These are phyloP conservation scores for Trebouxia sp. DNA, from an alignment of 139 green algal species.

Conservation along the genomic window DNA sequence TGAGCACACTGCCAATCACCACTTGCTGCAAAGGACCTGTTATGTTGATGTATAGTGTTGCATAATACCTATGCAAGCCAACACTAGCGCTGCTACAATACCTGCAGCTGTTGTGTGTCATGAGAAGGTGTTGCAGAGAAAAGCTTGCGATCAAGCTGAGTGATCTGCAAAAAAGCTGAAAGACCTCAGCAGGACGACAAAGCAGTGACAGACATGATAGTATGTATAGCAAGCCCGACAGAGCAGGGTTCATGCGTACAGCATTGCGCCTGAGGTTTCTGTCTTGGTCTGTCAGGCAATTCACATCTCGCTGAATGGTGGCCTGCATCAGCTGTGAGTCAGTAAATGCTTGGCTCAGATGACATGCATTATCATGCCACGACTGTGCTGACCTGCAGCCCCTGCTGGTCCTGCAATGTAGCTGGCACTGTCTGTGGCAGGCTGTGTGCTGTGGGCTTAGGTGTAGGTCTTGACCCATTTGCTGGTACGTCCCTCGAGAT, in stretches of 20 bases:
- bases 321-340: conserved; percentile 42
- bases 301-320: conserved; percentile 65
- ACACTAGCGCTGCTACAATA: neutral
- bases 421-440: neutral
- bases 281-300: conserved; percentile 79
- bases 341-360: too few relatives aligned
- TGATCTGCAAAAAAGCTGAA: neutral
- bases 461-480: neutral
- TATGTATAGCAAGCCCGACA: neutral
- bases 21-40: conserved; percentile 47
- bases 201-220: neutral
- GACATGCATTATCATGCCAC: too few relatives aligned
- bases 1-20: conserved; percentile 56
- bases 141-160: neutral
- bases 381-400: neutral
- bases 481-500: neutral
- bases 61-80: neutral
- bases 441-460: neutral
- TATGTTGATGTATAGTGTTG: neutral
- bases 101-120: neutral
- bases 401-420: neutral
- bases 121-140: neutral
- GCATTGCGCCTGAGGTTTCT: conserved; percentile 48
- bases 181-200: neutral
- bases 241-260: neutral